phyloP scores from a whole-genome alignment of 2,329 filamentous ascomycete species.

The Apiospora saccharicola region DNA sequence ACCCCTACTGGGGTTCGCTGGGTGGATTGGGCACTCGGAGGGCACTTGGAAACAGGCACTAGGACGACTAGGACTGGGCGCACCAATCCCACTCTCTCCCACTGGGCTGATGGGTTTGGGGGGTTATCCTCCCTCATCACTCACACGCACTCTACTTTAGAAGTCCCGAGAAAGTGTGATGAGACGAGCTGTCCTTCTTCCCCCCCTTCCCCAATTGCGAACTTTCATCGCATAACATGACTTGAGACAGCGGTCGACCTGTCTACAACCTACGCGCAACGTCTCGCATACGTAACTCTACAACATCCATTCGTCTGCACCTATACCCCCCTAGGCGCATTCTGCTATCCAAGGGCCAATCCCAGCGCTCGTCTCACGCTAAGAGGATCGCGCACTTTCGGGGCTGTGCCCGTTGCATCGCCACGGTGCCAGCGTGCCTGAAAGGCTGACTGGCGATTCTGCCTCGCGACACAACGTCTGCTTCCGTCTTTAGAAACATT shows the following conservation, averaged over 20 bases:
- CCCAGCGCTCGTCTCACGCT: constrained; percentile 27
- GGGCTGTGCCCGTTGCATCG: constrained; percentile 31
- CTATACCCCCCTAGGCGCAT: constrained; percentile 16
- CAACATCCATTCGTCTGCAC: not conserved
- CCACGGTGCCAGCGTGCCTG: constrained; percentile 29
- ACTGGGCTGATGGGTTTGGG: constrained; percentile 1
- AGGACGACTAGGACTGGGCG: constrained; percentile 13
- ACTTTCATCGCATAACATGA: constrained; percentile 21
- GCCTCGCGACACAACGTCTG: constrained; percentile 28
- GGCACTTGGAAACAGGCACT: constrained; percentile 12
- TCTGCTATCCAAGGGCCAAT: constrained; percentile 20
- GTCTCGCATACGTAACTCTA: constrained; percentile 25
- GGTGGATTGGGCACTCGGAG: constrained; percentile 10
- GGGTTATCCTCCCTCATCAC: constrained; percentile 17
- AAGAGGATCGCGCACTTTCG: constrained; percentile 24
- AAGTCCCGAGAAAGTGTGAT: constrained; percentile 20
- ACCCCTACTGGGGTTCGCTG: constrained; percentile 9
- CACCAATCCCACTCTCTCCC: not conserved
- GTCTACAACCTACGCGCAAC: constrained; percentile 23
- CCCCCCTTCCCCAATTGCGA: constrained; percentile 19
- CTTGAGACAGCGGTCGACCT: constrained; percentile 11
- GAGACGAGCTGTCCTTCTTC: constrained; percentile 21
- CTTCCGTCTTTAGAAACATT: constrained; percentile 30
- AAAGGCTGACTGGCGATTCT: constrained; percentile 31
- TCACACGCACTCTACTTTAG: constrained; percentile 5